phyloP scores from a whole-genome alignment of 2,329 filamentous ascomycete species.

The Fusarium circinatum region DNA sequence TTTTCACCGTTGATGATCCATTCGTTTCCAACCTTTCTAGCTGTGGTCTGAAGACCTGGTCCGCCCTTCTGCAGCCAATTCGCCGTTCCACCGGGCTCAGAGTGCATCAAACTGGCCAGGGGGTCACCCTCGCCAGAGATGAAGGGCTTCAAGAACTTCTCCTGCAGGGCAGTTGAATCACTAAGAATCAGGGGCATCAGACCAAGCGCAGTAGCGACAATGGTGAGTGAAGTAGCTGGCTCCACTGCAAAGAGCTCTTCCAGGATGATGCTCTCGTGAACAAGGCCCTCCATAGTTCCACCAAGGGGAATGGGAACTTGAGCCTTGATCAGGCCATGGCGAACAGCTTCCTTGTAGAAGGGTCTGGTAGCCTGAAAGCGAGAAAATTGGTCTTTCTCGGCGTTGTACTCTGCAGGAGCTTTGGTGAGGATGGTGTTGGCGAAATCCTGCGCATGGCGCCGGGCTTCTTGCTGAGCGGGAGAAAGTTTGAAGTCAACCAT shows the following conservation, averaged over 20 bases:
- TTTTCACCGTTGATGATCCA: conserved; percentile 11
- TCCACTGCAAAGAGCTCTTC: conserved; percentile 6
- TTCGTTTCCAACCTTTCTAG: not conserved
- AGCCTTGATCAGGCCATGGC: not conserved
- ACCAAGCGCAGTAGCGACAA: not conserved
- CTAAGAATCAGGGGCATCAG: conserved; percentile 6
- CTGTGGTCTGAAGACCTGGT: not conserved
- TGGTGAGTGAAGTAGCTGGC: not conserved
- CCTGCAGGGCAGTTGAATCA: not conserved
- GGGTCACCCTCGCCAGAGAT: not conserved
- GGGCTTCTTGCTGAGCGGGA: not conserved
- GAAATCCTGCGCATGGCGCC: not conserved
- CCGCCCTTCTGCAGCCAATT: conserved; percentile 9
- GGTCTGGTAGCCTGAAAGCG: not conserved
- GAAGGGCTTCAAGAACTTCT: not conserved
- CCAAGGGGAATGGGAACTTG: not conserved
- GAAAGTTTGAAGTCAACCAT: not conserved
- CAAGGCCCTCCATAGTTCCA: not conserved
- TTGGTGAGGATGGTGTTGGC: not conserved
- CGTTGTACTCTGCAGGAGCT: not conserved
- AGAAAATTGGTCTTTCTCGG: not conserved
- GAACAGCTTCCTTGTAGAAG: not conserved
- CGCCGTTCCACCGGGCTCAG: not conserved
- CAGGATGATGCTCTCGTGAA: not conserved
- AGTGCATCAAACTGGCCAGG: conserved; percentile 2